These are phyloP conservation scores for Cladosporium velox DNA, from an alignment of 2,329 filamentous ascomycete genomes.

Conservation along the genomic window DNA sequence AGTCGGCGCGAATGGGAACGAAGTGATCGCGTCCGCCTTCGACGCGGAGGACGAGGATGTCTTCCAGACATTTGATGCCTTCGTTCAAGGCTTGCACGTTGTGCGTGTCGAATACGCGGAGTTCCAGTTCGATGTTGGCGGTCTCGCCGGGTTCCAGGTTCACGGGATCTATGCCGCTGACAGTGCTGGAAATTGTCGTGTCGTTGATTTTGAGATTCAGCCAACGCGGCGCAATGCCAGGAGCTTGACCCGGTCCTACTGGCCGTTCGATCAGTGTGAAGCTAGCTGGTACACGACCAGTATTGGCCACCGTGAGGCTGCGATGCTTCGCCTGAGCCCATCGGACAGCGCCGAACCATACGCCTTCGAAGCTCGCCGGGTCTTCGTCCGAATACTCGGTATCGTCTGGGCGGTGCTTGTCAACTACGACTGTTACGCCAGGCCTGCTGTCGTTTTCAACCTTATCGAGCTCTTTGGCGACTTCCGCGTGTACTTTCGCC, in stretches of 20 bases:
- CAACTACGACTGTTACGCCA: conserved; percentile 69
- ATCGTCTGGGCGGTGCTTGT: conserved; percentile 49
- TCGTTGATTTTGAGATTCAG: conserved; percentile 57
- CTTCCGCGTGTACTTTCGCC: conserved; percentile 78
- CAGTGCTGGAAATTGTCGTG: conserved; percentile 24
- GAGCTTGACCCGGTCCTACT: conserved; percentile 45
- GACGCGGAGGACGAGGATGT: conserved; percentile 84
- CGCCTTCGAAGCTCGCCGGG: conserved; percentile 51
- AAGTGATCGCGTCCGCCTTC: conserved; percentile 87
- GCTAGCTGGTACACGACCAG: conserved; percentile 75
- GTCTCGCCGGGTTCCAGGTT: conserved; percentile 84
- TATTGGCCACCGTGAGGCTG: conserved; percentile 85
- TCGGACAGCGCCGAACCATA: conserved; percentile 76
- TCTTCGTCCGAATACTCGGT: conserved; percentile 46
- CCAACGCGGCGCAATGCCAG: conserved; percentile 63
- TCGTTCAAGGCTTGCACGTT: conserved; percentile 73
- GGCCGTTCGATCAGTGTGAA: conserved; percentile 79
- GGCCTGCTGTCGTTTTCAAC: conserved; percentile 90
- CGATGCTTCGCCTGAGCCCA: conserved; percentile 68
- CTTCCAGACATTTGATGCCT: conserved; percentile 67
- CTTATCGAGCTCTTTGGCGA: conserved; percentile 83
- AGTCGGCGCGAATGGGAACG: conserved; percentile 74
- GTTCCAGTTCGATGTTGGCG: conserved; percentile 66
- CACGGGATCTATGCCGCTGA: conserved; percentile 49
- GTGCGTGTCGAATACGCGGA: conserved; percentile 64